Base-by-base conservation (phyloP, 768 basidiomycete genomes). In the Xerocomus brunneocitrinus region DNA sequence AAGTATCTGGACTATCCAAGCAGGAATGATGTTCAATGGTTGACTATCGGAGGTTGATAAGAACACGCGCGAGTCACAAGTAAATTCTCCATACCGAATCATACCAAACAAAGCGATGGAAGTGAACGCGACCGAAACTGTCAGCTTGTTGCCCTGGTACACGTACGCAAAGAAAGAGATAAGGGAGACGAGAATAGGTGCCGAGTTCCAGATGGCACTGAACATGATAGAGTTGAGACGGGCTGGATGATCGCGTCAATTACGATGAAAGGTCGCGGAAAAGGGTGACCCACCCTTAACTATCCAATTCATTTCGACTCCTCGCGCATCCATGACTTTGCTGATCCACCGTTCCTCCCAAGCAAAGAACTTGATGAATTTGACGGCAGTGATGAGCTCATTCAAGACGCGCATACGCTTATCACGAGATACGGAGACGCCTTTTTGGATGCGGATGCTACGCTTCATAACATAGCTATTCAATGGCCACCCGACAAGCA, bases 71-170 rank as follows among this genome's bases (percentile, higher is more conserved):
- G 1, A 55, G 34, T n/a, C 7, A 13, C 39, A 41, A 25, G 31
- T 36, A 39, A 55, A 32, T 51, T 34, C 7, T 1, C 19, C 57
- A 56, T 72, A 83, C 79, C 83, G 79, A 61, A 97, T 77, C 93
- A 97, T 93, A 43, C 77, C 76, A 69, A 95, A 95, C 40, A 95
- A 68, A 0, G 91, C 81, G 34, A 97, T 87, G 0, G 91, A 76
- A 80, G 94, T 95, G 65, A 95, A 95, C 0, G 95, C 94, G 16
- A 83, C 77, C 8, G 86, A 77, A 46, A 94, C 76, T 0, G 90
- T 87, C 44, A 98, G 67, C 64, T 89, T 73, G 43, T 91, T 79
- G 1, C 89, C 87, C 58, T 79, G 81, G 57, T 82, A 71, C 27
- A 94, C 82, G 56, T 82, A 92, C 19, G 76, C 77, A 61, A 82